Evolutionary conservation across 1,139 yeast species (phyloP), one percentile per base, ranked within the genome.

Genomic region (Chernovozyma aurita): DNA sequence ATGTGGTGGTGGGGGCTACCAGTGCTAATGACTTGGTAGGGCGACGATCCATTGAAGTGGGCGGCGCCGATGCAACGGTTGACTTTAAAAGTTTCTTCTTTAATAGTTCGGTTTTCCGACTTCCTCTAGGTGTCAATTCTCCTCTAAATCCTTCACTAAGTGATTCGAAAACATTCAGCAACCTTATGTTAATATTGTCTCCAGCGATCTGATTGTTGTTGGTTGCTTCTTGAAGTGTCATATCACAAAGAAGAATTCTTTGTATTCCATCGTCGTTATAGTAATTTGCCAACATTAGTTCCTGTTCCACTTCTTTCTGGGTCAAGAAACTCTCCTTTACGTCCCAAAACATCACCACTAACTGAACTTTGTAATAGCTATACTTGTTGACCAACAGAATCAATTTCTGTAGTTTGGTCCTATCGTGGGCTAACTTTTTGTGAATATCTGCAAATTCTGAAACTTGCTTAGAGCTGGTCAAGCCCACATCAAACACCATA

Each of bases 401-500:
- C 2, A 75, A 49, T 42, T 73, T 73, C 12, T 44, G 44, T 32
- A 75, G 50, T 12, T 71, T 65, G 6, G 44, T 44, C 9, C 57
- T 47, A 46, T 73, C 78, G 17, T 61, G 45, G 7, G 44, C 41
- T 22, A 75, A 50, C 36, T 68, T 72, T 2, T 51, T 48, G 4
- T 46, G 38, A 3, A 67, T 46, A 2, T 52, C 40, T 7, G 31
- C 31, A 35, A 42, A 48, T 18, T 42, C 43, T 12, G 39, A 26
- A 16, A 45, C 52, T 4, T 48, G 26, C 9, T 24, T n/a, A 11
- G 18, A 40, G 9, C 48, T 49, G 1, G 57, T 45, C 12, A 65
- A 46, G 2, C 80, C 80, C 45, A 76, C 63, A 44, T 74, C 78
- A 43, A 74, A 61, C 9, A 76, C 39, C 3, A 76, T 39, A 36